Base-by-base conservation (phyloP, 352 stramenopile species). In the Globisporangium nagaii region DNA sequence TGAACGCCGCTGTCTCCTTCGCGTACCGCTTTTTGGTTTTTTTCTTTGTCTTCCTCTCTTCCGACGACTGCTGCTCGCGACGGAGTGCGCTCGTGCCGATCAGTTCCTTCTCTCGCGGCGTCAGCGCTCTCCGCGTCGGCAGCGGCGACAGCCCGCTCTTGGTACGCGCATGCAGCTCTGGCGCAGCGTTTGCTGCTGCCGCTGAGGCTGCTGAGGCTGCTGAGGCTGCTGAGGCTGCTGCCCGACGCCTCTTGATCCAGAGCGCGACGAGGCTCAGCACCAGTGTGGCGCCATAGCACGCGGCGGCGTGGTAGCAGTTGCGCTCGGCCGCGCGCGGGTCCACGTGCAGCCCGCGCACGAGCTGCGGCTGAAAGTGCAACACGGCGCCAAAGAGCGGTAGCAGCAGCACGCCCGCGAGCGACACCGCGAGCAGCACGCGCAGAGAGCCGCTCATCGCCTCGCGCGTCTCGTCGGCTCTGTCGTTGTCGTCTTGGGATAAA, bases 281-380 rank as follows among this genome's bases (percentile, higher is more conserved):
- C 28, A 79, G 73, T 4, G 79, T 59, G 31, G 37, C 67, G 34
- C 58, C 66, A 56, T 91, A 91, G 52, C 70, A 63, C 12, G 57
- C 66, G 25, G 67, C 73, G 2, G 69, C 68, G 28, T 89, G 57
- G 55, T 82, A 87, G 59, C 80, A 91, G 51, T 90, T 88, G 50
- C 56, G 36, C 62, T 84, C 75, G 6, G 77, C 80, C 1, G 56
- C 56, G 19, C 36, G 62, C 10, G 71, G 31, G 20, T 71, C 68
- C 30, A 70, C 61, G 50, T 73, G 69, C 20, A 90, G 59, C 1
- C 80, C 80, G 47, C 69, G 75, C 30, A 86, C 54, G 44, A 85
- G 84, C n/a, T 47, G 17, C 39, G 77, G 77, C 44, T 90, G 77
- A 31, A 84, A 66, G 12, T 65, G 75, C 20, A 87, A 41, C 27